Base-by-base conservation (phyloP, 768 basidiomycete genomes). In the Lentinula aciculospora region DNA sequence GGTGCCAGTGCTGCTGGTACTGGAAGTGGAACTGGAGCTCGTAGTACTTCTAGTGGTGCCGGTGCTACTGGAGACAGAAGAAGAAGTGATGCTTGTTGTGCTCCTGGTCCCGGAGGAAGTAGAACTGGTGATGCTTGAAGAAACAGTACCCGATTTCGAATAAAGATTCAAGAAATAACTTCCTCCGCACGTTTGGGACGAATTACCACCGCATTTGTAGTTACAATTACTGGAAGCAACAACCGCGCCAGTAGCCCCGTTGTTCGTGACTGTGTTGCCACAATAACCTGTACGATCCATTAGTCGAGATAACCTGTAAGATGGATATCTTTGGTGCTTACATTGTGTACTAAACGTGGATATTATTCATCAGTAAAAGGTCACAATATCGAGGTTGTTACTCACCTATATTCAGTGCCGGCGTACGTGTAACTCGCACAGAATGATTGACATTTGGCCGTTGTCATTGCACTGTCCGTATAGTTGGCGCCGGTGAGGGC, bases 351-450 rank as follows among this genome's bases (percentile, higher is more conserved):
- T 48, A n/a, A n/a, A n/a, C n/a, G 15, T 13, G 13, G 9, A n/a
- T 21, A 9, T 7, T 7, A 9, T 21, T 10, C 13, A 29, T 36
- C 50, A 53, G 32, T 25, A 15, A 13, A 6, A 23, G n/a, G n/a
- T 21, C 1, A 29, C 25, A 17, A 36, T 53, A 31, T 27, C 5
- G 1, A 6, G 50, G 9, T 2, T 27, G n/a, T 9, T 12, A 6
- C 42, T 56, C 28, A 57, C 59, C 46, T n/a, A 32, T 68, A 59
- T 61, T 74, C 73, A 17, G 67, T 65, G 21, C 69, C 71, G 2
- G 71, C 67, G 53, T 69, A 73, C 9, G 61, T 56, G 54, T 65
- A 74, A 15, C 62, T 65, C 21, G 58, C 39, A 57, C 73, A 72
- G 10, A 74, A 64, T 6, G 60, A 50, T 55, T 71, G 69, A 53